phyloP scores from a whole-genome alignment of 495 filamentous ascomycete genomes.

The Annulohypoxylon maeteangense region DNA sequence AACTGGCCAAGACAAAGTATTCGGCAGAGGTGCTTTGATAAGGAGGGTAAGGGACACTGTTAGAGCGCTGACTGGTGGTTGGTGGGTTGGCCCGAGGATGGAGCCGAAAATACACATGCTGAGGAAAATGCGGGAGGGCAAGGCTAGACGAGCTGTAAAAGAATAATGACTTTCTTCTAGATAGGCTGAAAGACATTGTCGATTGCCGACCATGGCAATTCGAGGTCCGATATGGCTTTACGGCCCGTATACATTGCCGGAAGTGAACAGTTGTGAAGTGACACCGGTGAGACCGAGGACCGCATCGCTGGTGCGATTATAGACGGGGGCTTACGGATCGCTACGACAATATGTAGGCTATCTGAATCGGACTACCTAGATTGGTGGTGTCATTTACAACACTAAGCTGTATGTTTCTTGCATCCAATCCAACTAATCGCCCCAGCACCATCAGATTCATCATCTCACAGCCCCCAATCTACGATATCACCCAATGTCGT shows the following conservation, averaged over 20 bases:
- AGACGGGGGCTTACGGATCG: conserved; percentile 39
- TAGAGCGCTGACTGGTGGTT: conserved; percentile 62
- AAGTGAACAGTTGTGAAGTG: conserved; percentile 2
- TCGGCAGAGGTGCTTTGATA: conserved; percentile 50
- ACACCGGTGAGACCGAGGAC: conserved; percentile 22
- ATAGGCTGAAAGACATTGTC: conserved; percentile 31
- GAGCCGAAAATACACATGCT: conserved; percentile 68
- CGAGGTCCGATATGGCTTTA: conserved; percentile 41
- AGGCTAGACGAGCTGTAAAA: conserved; percentile 44
- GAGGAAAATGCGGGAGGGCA: conserved; percentile 54
- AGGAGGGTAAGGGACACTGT: conserved; percentile 46
- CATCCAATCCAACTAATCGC: conserved; percentile 26
- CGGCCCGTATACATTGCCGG: conserved; percentile 28
- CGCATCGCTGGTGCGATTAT: conserved; percentile 19
- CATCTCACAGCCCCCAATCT: conserved; percentile 31
- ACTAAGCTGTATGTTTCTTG: not conserved
- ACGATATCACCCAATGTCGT: conserved; percentile 31
- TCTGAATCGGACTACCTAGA: conserved; percentile 11
- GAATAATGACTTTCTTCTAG: conserved; percentile 34
- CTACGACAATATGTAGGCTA: conserved; percentile 34
- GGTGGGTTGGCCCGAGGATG: conserved; percentile 72
- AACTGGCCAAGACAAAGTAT: conserved; percentile 46
- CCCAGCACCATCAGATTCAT: conserved; percentile 30
- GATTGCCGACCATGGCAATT: conserved; percentile 26
- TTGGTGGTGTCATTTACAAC: conserved; percentile 26